phyloP scores from a whole-genome alignment of 495 filamentous ascomycete species.

The Aspergillus nidulans region DNA sequence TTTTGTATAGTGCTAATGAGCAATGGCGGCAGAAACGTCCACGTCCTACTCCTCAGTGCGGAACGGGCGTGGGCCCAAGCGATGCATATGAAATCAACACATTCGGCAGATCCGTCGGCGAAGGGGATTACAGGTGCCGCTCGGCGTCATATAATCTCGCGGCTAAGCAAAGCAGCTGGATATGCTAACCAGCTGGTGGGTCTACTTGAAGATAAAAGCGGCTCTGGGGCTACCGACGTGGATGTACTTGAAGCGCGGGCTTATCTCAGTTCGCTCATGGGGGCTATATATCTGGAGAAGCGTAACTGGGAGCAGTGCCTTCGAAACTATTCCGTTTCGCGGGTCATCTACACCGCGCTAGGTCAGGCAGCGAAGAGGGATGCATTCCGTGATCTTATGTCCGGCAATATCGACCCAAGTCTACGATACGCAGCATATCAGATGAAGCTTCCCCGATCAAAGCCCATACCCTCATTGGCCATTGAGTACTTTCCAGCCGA shows the following conservation, averaged over 20 bases:
- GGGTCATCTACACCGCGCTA: conserved; percentile 78
- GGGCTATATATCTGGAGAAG: conserved; percentile 78
- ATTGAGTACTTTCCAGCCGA: conserved; percentile 68
- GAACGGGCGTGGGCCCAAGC: conserved; percentile 97
- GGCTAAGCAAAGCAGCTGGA: conserved; percentile 71
- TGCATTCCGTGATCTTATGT: conserved; percentile 77
- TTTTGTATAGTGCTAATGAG: conserved; percentile 13
- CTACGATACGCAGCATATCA: conserved; percentile 94
- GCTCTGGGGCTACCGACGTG: conserved; percentile 58
- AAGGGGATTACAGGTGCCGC: conserved; percentile 74
- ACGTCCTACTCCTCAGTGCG: conserved; percentile 74
- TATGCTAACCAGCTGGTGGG: conserved; percentile 64
- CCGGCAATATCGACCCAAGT: conserved; percentile 84
- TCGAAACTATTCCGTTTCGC: conserved; percentile 65
- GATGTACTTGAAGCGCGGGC: conserved; percentile 84
- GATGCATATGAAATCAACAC: conserved; percentile 84
- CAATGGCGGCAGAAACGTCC: conserved; percentile 56
- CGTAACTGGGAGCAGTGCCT: conserved; percentile 80
- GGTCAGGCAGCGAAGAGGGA: conserved; percentile 61
- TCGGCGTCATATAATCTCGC: conserved; percentile 80
- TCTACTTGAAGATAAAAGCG: conserved; percentile 54
- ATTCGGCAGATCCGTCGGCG: conserved; percentile 65
- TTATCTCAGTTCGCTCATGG: conserved; percentile 70
- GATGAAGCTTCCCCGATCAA: conserved; percentile 74
- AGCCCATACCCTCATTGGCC: conserved; percentile 72